These are phyloP conservation scores for Penicillium sumatraense DNA, from an alignment of 2,329 filamentous ascomycete genomes.

Conservation along the genomic window DNA sequence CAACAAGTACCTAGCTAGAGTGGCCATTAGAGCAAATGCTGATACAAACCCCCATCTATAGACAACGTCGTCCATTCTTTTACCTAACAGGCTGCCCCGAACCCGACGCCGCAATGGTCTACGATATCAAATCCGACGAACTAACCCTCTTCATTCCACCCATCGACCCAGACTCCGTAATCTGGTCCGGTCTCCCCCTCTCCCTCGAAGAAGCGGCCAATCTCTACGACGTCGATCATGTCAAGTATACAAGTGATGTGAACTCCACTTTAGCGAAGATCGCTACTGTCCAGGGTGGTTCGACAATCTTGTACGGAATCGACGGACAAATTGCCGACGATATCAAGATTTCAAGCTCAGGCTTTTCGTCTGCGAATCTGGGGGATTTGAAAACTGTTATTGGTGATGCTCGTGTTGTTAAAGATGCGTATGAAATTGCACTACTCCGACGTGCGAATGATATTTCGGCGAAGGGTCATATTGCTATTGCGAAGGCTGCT, in stretches of 20 bases:
- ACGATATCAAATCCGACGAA: slow-evolving; percentile 74
- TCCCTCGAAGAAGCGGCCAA: slow-evolving; percentile 74
- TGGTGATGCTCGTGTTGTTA: slow-evolving; percentile 78
- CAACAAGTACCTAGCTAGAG: neutral
- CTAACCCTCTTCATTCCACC: slow-evolving; percentile 91
- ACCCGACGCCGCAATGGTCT: slow-evolving; percentile 78
- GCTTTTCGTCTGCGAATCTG: slow-evolving; percentile 68
- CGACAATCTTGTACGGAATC: slow-evolving; percentile 73
- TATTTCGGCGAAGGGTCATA: slow-evolving; percentile 78
- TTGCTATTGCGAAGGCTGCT: slow-evolving; percentile 69
- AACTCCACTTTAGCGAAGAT: slow-evolving; percentile 69
- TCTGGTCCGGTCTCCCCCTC: slow-evolving; percentile 90
- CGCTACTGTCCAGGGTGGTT: slow-evolving; percentile 40
- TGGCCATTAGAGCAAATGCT: neutral
- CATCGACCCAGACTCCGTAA: slow-evolving; percentile 81
- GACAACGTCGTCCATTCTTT: slow-evolving; percentile 91
- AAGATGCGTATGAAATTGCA: slow-evolving; percentile 82
- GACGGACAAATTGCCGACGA: slow-evolving; percentile 74
- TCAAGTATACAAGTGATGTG: slow-evolving; percentile 72
- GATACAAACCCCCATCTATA: slow-evolving; percentile 39
- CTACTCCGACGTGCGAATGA: slow-evolving; percentile 80
- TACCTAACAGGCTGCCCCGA: slow-evolving; percentile 87
- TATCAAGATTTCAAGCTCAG: slow-evolving; percentile 71
- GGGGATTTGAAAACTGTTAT: slow-evolving; percentile 70
- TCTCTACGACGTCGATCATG: slow-evolving; percentile 81